Base-by-base conservation (phyloP, 371 early-diverging fungal species). In the Actinomortierella wolfii region DNA sequence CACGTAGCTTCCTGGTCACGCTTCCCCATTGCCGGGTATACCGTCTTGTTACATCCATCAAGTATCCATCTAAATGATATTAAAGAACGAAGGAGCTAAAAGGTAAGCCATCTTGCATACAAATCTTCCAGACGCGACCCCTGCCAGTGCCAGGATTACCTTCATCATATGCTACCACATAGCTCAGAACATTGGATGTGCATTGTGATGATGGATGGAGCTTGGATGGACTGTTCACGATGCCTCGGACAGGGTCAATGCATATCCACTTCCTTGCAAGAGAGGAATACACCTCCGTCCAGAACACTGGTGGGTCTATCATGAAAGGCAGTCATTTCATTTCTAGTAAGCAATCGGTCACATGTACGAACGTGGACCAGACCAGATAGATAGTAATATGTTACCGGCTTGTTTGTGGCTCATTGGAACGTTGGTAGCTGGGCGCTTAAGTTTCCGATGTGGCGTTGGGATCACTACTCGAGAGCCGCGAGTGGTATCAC, bases 11-110 rank as follows among this genome's bases (percentile, higher is more conserved):
- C 17, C 78, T 49, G 0, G 90, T 89, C 21, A 76, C 71, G 0
- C 80, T 79, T 45, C 83, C 78, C 79, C 86, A 84, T 34, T 77
- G 65, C 1, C 85, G 62, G 6, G 81, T 76, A 52, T 92, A 93
- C n/a, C 91, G 79, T 20, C 83, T 69, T 6, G 91, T 91, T 5
- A 92, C 89, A 66, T 91, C 92, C 28, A 78, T 81, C 26, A 81
- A 66, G 43, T 75, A 78, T 13, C 73, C 69, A 29, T 78, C 78
- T 49, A 59, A 23, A 39, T 76, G 8, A 13, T n/a, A 45, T 17
- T 56, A 18, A 23, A 43, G 29, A 28, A 25, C 17, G 15, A 28
- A 54, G 24, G 18, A 24, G 17, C 1, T 25, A 0, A 45, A 43
- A 15, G 17, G 13, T 15, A 23, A 5, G 26, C 39, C 20, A 24